Conservation (phyloP, 2,329 filamentous ascomycete genomes). For the Fusarium euwallaceae region DNA sequence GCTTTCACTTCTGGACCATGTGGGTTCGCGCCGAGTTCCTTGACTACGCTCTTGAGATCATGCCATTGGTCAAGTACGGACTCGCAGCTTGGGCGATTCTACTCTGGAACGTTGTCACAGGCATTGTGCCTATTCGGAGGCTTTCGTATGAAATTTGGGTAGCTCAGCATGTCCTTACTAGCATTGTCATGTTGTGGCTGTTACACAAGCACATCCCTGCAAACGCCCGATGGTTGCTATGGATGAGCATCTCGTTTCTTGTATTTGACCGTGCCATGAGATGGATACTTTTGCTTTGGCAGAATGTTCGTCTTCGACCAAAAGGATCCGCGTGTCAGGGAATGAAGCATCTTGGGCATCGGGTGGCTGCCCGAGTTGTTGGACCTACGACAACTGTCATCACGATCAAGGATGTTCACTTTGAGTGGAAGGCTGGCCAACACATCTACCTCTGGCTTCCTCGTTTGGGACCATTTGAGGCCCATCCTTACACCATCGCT, state of each 20-base stretch:
- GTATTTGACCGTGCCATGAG: slow-evolving; percentile 73
- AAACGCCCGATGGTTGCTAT: slow-evolving; percentile 72
- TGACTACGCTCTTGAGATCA: slow-evolving; percentile 68
- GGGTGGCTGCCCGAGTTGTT: slow-evolving; percentile 62
- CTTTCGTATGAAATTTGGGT: slow-evolving; percentile 79
- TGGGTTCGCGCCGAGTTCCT: slow-evolving; percentile 74
- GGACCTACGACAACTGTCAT: slow-evolving; percentile 67
- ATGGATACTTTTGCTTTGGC: slow-evolving; percentile 61
- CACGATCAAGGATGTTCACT: slow-evolving; percentile 71
- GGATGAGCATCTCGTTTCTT: slow-evolving; percentile 74
- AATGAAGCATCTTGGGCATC: slow-evolving; percentile 65
- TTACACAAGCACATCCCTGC: slow-evolving; percentile 73
- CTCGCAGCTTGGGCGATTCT: slow-evolving; percentile 75
- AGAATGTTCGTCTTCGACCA: slow-evolving; percentile 62
- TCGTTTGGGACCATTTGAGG: slow-evolving; percentile 65
- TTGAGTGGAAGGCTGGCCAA: slow-evolving; percentile 70
- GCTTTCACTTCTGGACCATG: slow-evolving; percentile 76
- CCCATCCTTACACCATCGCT: slow-evolving; percentile 74
- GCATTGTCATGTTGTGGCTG: slow-evolving; percentile 72
- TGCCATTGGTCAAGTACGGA: slow-evolving; percentile 76
- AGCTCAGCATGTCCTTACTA: slow-evolving; percentile 74
- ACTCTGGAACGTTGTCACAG: slow-evolving; percentile 74
- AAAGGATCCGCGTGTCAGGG: slow-evolving; percentile 60
- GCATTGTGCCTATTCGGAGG: slow-evolving; percentile 73
- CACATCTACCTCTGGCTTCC: slow-evolving; percentile 73